Evolutionary conservation across 2,329 filamentous ascomycete species (phyloP).

Genomic region (Sporothrix variecibatus): DNA sequence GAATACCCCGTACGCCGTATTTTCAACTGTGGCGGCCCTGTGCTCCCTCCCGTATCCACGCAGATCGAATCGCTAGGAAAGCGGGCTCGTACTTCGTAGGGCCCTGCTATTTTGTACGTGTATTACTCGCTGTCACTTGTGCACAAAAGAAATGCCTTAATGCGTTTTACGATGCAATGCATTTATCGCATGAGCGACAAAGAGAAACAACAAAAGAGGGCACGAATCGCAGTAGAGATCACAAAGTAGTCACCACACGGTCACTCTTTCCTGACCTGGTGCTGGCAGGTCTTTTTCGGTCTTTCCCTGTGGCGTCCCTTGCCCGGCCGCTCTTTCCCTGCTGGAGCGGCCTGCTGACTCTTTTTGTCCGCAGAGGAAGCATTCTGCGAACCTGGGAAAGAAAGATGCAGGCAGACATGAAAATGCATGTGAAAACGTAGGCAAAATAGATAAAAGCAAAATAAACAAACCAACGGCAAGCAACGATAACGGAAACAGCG

Average conservation of each 20-base stretch:
- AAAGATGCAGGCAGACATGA: background rate
- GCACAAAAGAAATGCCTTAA: background rate
- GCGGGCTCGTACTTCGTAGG: no score
- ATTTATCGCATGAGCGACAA: background rate
- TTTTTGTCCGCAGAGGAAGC: background rate
- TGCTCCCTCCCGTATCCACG: slow-evolving; percentile 4
- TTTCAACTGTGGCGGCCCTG: background rate
- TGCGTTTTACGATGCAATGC: background rate
- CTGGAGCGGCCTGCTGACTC: slow-evolving; percentile 12
- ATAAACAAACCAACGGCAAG: background rate
- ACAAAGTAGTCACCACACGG: background rate
- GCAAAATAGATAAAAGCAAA: background rate
- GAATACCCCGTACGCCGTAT: background rate
- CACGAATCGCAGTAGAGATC: slow-evolving; percentile 1
- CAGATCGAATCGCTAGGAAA: background rate
- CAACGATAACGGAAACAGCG: background rate
- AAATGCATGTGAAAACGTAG: background rate
- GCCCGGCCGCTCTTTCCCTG: background rate
- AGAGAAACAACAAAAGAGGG: background rate
- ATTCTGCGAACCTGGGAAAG: background rate
- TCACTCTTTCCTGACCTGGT: background rate
- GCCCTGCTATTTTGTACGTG: background rate
- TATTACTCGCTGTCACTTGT: slow-evolving; percentile 3
- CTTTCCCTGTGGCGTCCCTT: background rate
- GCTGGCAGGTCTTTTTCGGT: background rate